Evolutionary conservation across 441 rosid species (phyloP).

Genomic region (Sinapis alba): DNA sequence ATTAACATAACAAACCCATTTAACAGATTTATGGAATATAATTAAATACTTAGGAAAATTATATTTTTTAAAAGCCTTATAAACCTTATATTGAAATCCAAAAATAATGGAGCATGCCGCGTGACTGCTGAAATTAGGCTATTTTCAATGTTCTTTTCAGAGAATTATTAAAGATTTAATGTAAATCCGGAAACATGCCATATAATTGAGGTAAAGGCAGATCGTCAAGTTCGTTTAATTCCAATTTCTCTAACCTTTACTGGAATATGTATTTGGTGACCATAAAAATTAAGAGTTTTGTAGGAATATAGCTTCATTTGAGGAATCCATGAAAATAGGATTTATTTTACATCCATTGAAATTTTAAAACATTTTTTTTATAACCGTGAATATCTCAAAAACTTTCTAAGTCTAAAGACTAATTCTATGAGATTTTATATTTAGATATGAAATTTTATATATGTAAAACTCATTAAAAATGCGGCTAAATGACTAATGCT

Average conservation of each 20-base stretch:
- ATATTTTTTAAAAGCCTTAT: neutral
- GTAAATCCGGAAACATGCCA: constrained; percentile 6
- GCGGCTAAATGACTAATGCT: too few species aligned
- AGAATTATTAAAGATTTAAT: neutral
- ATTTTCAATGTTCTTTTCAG: neutral
- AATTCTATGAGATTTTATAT: too few species aligned
- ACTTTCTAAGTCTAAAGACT: too few species aligned
- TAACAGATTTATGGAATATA: neutral
- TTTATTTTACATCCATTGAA: neutral
- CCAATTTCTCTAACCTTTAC: constrained; percentile 5
- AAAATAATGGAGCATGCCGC: neutral
- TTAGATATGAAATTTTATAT: too few species aligned
- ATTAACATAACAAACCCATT: neutral
- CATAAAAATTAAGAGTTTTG: neutral
- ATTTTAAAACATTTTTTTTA: too few species aligned
- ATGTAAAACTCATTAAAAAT: too few species aligned
- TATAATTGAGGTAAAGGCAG: constrained; percentile 3
- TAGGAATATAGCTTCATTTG: neutral
- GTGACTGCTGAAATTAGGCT: neutral
- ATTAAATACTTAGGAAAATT: neutral
- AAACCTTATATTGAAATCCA: neutral
- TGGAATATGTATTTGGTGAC: neutral
- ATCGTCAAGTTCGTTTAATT: constrained; percentile 22
- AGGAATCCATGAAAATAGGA: neutral
- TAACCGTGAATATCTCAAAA: too few species aligned